Base-by-base conservation (phyloP, 306 rosid species). In the Pterocarpus macrocarpus region DNA sequence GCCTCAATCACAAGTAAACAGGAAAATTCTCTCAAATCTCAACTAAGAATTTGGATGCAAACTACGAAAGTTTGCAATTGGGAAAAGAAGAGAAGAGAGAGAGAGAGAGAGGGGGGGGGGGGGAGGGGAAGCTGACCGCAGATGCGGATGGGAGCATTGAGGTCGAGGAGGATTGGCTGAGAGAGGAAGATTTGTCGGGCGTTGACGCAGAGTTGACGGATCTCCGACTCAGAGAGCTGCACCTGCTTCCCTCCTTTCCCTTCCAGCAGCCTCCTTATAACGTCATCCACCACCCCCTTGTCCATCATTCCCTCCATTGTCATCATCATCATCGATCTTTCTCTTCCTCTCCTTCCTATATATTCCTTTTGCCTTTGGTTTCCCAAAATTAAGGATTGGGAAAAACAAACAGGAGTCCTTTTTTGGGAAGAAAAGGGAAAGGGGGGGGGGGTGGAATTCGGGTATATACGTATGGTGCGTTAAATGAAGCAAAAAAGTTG, bases 201-300 rank as follows among this genome's bases (percentile, higher is more conserved):
- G 87, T 92, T 92, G 88, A 96, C 92, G 85, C 98, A 96, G 62
- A 96, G 97, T 81, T 92, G 98, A 76, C 99, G 98, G 89, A 96
- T 92, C 93, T 96, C 99, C 14, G 90, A 94, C 83, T 96, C 99
- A 8, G 94, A 93, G 7, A 96, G 97, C 89, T 94, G 94, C 2
- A 96, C 99, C 83, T 94, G 99, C 73, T 94, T 96, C 0, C 95
- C 95, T 15, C 97, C 95, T 77, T 80, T 92, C 3, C 98, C 98
- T 76, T 93, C 97, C 50, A 93, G 79, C 8, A 96, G 81, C 88
- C 99, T 92, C 74, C 94, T 87, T 30, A 96, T 92, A 44, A 96
- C 88, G 58, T 96, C 98, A 52, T 96, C 97, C 63, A 96, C 45
- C 1, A 90, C 91, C 4, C 80, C 86, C 38, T 80, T 85, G 38